phyloP scores from a whole-genome alignment of 345 rosid genomes.

The Gossypium bickii region DNA sequence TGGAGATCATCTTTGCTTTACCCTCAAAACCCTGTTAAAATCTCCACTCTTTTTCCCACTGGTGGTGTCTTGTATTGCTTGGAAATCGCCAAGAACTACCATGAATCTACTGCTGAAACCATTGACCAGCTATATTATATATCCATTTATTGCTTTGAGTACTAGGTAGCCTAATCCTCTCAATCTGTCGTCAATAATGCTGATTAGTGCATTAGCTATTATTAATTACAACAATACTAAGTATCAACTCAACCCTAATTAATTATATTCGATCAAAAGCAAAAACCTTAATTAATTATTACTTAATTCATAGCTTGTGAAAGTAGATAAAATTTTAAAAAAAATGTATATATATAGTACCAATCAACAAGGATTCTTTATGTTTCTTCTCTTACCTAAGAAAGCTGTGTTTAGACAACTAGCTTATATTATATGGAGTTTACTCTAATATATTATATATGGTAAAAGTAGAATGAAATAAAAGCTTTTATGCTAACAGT shows the following conservation, averaged over 20 bases:
- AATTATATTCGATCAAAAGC: not conserved
- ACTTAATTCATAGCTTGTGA: not conserved
- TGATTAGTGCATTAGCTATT: no score
- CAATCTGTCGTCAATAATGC: not conserved
- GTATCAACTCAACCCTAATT: not conserved
- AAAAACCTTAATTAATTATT: not conserved
- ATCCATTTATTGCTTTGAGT: no score
- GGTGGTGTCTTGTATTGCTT: slow-evolving; percentile 78
- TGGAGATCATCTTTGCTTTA: slow-evolving; percentile 99
- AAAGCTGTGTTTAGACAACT: no score
- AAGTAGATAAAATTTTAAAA: no score
- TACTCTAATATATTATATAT: no score
- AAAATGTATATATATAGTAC: no score
- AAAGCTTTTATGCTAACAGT: fast-evolving
- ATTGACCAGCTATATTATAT: slow-evolving; percentile 54
- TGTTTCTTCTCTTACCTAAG: no score
- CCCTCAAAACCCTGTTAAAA: slow-evolving; percentile 76
- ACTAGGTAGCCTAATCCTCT: no score
- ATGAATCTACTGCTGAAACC: slow-evolving; percentile 46
- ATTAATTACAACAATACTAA: not conserved
- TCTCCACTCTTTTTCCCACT: slow-evolving; percentile 48
- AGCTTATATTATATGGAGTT: no score
- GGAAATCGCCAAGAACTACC: slow-evolving; percentile 85
- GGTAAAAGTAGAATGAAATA: no score
- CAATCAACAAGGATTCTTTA: no score